These are phyloP conservation scores for Trichoderma pleuroti DNA, from an alignment of 2,329 filamentous ascomycete species.

Conservation along the genomic window DNA sequence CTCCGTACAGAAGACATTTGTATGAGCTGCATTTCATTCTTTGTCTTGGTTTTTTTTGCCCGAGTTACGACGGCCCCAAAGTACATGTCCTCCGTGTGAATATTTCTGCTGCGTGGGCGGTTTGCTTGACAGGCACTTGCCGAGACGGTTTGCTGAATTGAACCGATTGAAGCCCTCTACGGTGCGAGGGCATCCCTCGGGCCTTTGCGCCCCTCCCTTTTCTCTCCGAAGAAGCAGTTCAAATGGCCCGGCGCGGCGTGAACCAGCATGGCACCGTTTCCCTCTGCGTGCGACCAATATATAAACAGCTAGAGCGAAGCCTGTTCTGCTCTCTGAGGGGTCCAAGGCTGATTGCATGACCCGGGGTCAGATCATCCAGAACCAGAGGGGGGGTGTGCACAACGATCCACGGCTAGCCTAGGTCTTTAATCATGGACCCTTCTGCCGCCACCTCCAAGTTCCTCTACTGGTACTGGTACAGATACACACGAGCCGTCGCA, in stretches of 20 bases:
- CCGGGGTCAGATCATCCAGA: conserved; percentile 13
- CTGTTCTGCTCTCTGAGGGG: conserved; percentile 1
- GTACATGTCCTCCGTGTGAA: conserved; percentile 3
- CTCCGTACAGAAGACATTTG: neutral
- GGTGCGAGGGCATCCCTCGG: neutral
- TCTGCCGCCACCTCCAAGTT: neutral
- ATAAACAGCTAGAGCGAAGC: conserved; percentile 8
- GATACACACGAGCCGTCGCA: neutral
- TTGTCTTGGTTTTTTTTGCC: neutral
- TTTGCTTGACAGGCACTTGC: neutral
- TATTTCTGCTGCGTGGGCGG: neutral
- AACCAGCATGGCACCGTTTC: neutral
- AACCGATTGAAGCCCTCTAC: neutral
- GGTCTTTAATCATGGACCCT: neutral
- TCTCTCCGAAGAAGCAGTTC: neutral
- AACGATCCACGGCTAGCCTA: neutral
- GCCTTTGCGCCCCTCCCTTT: conserved; percentile 4
- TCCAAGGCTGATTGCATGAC: conserved; percentile 11
- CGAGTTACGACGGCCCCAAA: neutral
- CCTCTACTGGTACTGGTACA: neutral
- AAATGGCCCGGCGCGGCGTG: neutral
- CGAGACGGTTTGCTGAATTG: neutral
- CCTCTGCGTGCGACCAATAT: conserved; percentile 14
- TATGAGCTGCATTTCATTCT: neutral
- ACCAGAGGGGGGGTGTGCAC: neutral